These are phyloP conservation scores for Penicillium sp. DNA, from an alignment of 2,329 filamentous ascomycete species.

Conservation along the genomic window DNA sequence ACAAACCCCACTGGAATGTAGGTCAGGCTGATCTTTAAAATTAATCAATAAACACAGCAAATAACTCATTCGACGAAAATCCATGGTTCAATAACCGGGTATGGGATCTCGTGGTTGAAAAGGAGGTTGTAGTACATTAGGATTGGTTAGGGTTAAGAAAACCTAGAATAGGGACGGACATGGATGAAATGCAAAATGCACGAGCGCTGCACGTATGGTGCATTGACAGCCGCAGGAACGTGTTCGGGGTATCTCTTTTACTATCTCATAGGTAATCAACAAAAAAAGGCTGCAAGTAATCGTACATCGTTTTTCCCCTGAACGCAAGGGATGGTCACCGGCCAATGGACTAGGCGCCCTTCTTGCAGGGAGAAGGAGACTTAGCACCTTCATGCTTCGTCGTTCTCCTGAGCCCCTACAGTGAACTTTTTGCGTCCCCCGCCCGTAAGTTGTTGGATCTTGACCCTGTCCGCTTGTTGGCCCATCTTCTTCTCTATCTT, in stretches of 20 bases:
- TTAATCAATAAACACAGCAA: slow-evolving; percentile 11
- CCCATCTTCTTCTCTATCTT: slow-evolving; percentile 97
- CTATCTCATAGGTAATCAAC: slow-evolving; percentile 18
- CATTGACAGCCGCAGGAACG: slow-evolving; percentile 39
- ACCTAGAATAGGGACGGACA: slow-evolving; percentile 14
- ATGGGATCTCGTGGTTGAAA: not conserved
- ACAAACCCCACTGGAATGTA: slow-evolving; percentile 35
- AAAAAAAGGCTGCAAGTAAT: slow-evolving; percentile 25
- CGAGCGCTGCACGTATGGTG: slow-evolving; percentile 24
- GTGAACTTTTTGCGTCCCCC: slow-evolving; percentile 83
- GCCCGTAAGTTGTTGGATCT: slow-evolving; percentile 82
- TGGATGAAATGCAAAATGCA: slow-evolving; percentile 24
- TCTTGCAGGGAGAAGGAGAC: slow-evolving; percentile 33
- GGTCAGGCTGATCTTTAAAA: slow-evolving; percentile 16
- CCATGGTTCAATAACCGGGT: not conserved
- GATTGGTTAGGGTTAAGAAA: slow-evolving; percentile 19
- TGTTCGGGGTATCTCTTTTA: slow-evolving; percentile 33
- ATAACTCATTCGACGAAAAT: slow-evolving; percentile 8
- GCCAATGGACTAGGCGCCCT: slow-evolving; percentile 29
- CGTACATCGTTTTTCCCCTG: slow-evolving; percentile 25
- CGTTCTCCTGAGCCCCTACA: slow-evolving; percentile 69
- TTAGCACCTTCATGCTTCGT: slow-evolving; percentile 47
- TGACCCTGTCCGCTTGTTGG: slow-evolving; percentile 85
- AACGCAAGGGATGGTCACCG: slow-evolving; percentile 37
- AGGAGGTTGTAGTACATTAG: slow-evolving; percentile 8